These are phyloP conservation scores for Komagataella ulmi DNA, from an alignment of 805 yeast species.

Conservation along the genomic window DNA sequence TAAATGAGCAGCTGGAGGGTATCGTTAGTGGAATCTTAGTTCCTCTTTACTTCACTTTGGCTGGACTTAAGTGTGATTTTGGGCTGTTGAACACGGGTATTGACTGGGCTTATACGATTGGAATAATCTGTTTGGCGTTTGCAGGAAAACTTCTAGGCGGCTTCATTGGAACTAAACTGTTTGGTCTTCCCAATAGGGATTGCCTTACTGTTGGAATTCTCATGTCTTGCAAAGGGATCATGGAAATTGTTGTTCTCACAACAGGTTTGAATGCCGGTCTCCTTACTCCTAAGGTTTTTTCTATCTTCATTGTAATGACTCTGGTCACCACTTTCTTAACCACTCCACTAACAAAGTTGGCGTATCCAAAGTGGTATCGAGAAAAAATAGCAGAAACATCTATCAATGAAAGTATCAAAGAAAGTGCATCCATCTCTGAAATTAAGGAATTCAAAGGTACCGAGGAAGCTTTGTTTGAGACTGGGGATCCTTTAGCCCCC, in stretches of 20 bases:
- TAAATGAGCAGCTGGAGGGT: slow-evolving; percentile 70
- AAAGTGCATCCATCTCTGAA: neutral
- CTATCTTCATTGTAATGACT: slow-evolving; percentile 81
- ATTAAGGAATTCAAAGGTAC: neutral
- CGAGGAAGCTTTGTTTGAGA: neutral
- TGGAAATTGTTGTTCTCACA: slow-evolving; percentile 66
- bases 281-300: slow-evolving; percentile 47
- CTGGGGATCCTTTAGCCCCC: neutral
- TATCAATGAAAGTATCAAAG: neutral
- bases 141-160: slow-evolving; percentile 61
- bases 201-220: slow-evolving; percentile 63
- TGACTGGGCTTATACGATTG: slow-evolving; percentile 72
- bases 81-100: slow-evolving; percentile 49
- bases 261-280: slow-evolving; percentile 65
- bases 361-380: slow-evolving; percentile 52
- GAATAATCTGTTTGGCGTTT: slow-evolving; percentile 54
- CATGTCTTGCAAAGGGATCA: slow-evolving; percentile 86
- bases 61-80: slow-evolving; percentile 61
- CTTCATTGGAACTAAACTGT: slow-evolving; percentile 42
- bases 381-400: slow-evolving; percentile 21
- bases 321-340: slow-evolving; percentile 67
- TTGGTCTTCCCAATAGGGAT: slow-evolving; percentile 61
- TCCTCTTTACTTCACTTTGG: slow-evolving; percentile 70
- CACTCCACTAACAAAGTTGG: slow-evolving; percentile 53
- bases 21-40: slow-evolving; percentile 57